These are phyloP conservation scores for Pestalotiopsis sp. DNA, from an alignment of 2,329 filamentous ascomycete species.

Conservation along the genomic window DNA sequence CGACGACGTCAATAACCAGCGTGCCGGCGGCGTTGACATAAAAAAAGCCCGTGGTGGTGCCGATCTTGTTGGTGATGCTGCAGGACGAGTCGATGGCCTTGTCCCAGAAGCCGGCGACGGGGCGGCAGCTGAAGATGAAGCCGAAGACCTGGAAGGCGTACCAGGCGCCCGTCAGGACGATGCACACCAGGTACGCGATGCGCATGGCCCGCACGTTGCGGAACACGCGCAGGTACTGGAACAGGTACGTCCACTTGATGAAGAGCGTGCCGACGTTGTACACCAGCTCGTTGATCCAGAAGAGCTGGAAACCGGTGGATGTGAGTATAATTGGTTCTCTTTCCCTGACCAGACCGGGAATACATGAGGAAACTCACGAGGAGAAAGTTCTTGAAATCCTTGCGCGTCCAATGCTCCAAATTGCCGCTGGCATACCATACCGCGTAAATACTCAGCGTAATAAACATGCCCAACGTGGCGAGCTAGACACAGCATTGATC, in stretches of 20 bases:
- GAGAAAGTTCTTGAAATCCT: not conserved
- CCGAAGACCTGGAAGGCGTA: not conserved
- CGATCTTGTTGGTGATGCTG: not conserved
- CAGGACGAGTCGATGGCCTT: not conserved
- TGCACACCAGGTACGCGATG: not conserved
- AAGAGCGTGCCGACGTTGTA: conserved; percentile 38
- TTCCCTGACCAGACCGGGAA: not conserved
- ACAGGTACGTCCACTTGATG: conserved; percentile 39
- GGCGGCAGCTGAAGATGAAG: not conserved
- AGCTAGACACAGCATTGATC: not conserved
- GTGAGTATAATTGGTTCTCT: not conserved
- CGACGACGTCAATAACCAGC: conserved; percentile 28
- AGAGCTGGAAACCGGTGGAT: conserved; percentile 16
- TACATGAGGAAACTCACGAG: not conserved
- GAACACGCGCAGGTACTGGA: conserved; percentile 41
- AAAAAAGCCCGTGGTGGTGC: conserved; percentile 4
- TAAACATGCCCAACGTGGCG: not conserved
- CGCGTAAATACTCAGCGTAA: not conserved
- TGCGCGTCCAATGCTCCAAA: not conserved
- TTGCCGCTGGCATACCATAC: not conserved
- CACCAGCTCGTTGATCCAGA: conserved; percentile 40
- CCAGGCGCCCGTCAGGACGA: not conserved
- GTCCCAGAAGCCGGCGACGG: not conserved
- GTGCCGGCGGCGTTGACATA: conserved; percentile 30
- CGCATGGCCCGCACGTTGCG: not conserved